Evolutionary conservation across 1,139 yeast species (phyloP).

Genomic region (Suhomyces coccinellae): DNA sequence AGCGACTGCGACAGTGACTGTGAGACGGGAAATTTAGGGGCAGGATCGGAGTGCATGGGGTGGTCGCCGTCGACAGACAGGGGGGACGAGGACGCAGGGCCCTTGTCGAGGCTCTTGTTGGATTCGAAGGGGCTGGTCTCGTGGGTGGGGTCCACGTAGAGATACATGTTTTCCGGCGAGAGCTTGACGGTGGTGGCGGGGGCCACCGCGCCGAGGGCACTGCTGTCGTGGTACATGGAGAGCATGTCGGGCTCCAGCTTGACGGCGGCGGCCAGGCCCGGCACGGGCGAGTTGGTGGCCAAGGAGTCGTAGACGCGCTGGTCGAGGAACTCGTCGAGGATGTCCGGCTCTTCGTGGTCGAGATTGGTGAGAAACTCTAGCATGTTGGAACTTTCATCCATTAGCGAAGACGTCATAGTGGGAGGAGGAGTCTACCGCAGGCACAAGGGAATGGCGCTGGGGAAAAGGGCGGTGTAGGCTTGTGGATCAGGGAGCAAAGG

Average conservation of each 20-base stretch:
- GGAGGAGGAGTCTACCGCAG: neutral
- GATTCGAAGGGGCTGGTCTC: conserved; percentile 18
- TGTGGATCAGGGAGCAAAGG: neutral
- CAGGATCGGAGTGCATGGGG: neutral
- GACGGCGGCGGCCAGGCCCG: neutral
- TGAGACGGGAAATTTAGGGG: neutral
- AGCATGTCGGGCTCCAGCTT: conserved; percentile 17
- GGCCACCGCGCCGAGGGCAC: neutral
- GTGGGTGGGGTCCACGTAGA: conserved; percentile 23
- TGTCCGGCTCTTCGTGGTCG: conserved; percentile 38
- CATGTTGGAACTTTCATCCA: conserved; percentile 16
- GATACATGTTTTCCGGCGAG: conserved; percentile 23
- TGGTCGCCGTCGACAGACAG: conserved; percentile 2
- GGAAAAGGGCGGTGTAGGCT: neutral
- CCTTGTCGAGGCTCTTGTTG: neutral
- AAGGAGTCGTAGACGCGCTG: conserved; percentile 52
- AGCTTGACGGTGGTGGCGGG: neutral
- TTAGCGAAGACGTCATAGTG: conserved; percentile 18
- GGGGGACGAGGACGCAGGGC: neutral
- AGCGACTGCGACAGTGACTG: neutral
- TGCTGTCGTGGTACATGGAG: conserved; percentile 3
- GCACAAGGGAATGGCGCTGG: neutral
- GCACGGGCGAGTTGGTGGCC: conserved; percentile 28
- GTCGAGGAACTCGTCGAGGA: conserved; percentile 58
- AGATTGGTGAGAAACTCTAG: conserved; percentile 18